Evolutionary conservation across 495 filamentous ascomycete genomes (phyloP), one percentile per base, ranked within the genome.

Genomic region (Cercophora sp.): DNA sequence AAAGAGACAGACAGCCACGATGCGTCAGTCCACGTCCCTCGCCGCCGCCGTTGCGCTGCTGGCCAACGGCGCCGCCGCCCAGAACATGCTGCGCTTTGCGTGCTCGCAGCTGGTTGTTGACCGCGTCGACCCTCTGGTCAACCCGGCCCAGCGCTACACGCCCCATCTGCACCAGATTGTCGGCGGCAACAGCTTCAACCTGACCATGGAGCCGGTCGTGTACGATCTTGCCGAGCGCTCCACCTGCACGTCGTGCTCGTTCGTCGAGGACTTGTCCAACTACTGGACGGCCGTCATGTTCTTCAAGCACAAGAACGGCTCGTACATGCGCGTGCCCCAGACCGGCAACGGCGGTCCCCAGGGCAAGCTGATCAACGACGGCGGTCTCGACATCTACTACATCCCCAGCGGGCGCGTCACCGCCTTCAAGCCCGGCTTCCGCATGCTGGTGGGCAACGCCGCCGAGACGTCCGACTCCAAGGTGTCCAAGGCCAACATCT

Each of bases 211-310:
- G 55, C 84, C 71, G n/a, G 45, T 22, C 20, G 48, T 11, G 2
- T 68, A 83, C 61, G 71, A 79, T 26, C 68, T 79, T 15, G 74
- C 83, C 23, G 64, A 75, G 25, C 49, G 61, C 35, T 85, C 87
- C 0, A 79, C 76, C 15, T 93, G 89, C 69, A 85, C 85, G 31
- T 83, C 86, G 10, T 88, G 86, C 66, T 76, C 71, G 1, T 81
- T 88, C 57, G 79, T 74, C 45, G 69, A 81, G 56, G 88, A 92
- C 67, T 76, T 84, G 64, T 86, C 82, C 65, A 89, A 86, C 71
- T 91, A 92, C 74, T 91, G 88, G 88, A 82, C 81, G 29, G 84
- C 87, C 16, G 71, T 74, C 61, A 75, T 91, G 52, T 89, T 84
- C 69, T 88, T 80, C 68, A 67, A 81, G 58, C 77, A 78, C 24